A percentile compares a stretch with the other conserved stretches of the same genome.
Conservation (phyloP, 768 basidiomycete species). For the Trametes cingulata region DNA sequence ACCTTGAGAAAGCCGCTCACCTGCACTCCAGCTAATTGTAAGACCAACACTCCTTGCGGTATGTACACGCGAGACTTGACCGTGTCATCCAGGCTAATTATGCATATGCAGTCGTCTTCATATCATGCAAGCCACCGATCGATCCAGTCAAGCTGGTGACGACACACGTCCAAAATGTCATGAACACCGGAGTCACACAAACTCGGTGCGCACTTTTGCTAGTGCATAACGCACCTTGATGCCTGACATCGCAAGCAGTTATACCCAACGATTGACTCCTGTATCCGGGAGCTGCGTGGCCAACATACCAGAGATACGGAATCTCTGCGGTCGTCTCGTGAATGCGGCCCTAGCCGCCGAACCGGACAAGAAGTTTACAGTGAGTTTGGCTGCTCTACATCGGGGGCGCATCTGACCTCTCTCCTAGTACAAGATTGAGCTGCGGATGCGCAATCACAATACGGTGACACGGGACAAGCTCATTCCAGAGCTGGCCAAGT, state of each 20-base stretch:
- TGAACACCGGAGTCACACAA: conserved; percentile 59
- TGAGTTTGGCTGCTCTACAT: conserved; percentile 27
- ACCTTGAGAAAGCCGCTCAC: neutral
- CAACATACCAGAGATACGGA: conserved; percentile 67
- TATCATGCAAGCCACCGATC: conserved; percentile 76
- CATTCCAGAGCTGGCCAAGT: conserved; percentile 68
- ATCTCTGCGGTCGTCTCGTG: conserved; percentile 58
- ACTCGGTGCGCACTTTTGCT: conserved; percentile 51
- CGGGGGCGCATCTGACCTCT: neutral
- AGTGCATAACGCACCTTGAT: neutral
- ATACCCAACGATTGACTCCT: conserved; percentile 70
- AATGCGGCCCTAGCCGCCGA: conserved; percentile 51
- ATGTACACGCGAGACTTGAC: conserved; percentile 17
- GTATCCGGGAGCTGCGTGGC: conserved; percentile 68
- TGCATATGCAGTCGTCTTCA: conserved; percentile 61
- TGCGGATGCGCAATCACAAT: conserved; percentile 76
- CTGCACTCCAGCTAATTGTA: conserved; percentile 63
- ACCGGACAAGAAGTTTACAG: conserved; percentile 48
- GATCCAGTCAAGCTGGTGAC: conserved; percentile 73
- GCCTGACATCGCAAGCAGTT: conserved; percentile 47
- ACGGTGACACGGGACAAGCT: conserved; percentile 58
- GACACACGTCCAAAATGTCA: conserved; percentile 62
- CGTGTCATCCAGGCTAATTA: neutral
- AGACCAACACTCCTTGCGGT: conserved; percentile 83
- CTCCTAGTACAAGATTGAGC: conserved; percentile 77